Evolutionary conservation across 257 asterid genomes (phyloP).

Genomic region (Solanum ahanhuiri): DNA sequence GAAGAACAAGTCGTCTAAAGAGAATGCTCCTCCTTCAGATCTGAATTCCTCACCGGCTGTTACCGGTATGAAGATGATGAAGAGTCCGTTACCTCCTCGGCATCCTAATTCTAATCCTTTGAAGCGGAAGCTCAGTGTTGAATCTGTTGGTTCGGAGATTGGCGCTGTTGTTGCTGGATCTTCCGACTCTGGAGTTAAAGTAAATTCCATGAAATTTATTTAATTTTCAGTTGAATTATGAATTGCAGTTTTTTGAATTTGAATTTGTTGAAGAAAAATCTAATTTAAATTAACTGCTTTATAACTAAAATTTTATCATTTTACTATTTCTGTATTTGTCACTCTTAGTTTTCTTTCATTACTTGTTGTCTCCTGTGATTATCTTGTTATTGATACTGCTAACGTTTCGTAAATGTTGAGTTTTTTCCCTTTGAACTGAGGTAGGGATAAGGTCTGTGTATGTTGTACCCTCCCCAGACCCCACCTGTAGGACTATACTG

Average conservation of each 20-base stretch:
- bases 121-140: constrained; percentile 74
- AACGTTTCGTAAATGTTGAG: neutral
- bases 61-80: constrained; percentile 26
- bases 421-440: neutral
- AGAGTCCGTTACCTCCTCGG: constrained; percentile 84
- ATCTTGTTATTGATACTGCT: neutral
- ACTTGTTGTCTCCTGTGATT: neutral
- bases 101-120: constrained; percentile 42
- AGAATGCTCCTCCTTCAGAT: constrained; percentile 64
- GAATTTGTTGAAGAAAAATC: neutral
- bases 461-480: neutral
- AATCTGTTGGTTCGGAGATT: constrained; percentile 36
- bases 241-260: neutral
- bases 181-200: constrained; percentile 78
- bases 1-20: constrained; percentile 54
- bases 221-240: neutral
- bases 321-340: neutral
- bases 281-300: neutral
- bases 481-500: neutral
- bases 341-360: neutral
- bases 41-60: constrained; percentile 17
- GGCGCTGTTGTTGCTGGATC: constrained; percentile 15
- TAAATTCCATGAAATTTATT: neutral
- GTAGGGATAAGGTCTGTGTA: neutral
- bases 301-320: neutral